A percentile compares a stretch with the other conserved stretches of the same genome.
Evolutionary conservation across 306 rosid species (phyloP).

Genomic region (Phaseolus lunatus): DNA sequence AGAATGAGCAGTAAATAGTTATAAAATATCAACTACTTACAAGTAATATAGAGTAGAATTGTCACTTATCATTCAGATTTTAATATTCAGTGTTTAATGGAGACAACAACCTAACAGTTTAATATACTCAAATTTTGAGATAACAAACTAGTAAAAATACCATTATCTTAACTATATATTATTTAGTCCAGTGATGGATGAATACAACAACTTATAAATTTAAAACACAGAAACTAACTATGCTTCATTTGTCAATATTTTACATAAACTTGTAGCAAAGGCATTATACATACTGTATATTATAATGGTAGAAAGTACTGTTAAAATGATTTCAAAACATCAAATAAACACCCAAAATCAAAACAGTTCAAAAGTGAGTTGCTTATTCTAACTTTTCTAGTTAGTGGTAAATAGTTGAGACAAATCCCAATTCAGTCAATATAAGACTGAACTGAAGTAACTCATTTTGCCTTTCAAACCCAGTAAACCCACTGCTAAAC

Average conservation of each 20-base stretch:
- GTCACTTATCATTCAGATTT: background rate
- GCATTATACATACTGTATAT: background rate
- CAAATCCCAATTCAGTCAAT: conserved; percentile 23
- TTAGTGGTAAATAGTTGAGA: background rate
- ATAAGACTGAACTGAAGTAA: conserved; percentile 11
- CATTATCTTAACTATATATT: background rate
- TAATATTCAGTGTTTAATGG: background rate
- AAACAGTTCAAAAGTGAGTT: background rate
- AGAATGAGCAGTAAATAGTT: background rate
- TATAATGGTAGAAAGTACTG: background rate
- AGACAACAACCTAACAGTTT: conserved; percentile 21
- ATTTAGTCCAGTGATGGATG: background rate
- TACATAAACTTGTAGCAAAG: background rate
- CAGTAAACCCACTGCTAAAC: conserved; percentile 30
- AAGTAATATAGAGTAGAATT: conserved; percentile 2
- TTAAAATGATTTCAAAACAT: background rate
- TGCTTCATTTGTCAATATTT: background rate
- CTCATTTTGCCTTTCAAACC: conserved; percentile 12
- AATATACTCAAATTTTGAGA: conserved; percentile 18
- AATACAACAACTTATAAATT: background rate
- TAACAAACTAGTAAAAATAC: conserved; percentile 7
- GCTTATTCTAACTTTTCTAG: background rate
- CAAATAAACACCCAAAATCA: background rate
- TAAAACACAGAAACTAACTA: background rate
- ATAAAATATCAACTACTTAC: background rate